phyloP scores from a whole-genome alignment of 2,329 filamentous ascomycete species.

The Rhynchosporium agropyri region DNA sequence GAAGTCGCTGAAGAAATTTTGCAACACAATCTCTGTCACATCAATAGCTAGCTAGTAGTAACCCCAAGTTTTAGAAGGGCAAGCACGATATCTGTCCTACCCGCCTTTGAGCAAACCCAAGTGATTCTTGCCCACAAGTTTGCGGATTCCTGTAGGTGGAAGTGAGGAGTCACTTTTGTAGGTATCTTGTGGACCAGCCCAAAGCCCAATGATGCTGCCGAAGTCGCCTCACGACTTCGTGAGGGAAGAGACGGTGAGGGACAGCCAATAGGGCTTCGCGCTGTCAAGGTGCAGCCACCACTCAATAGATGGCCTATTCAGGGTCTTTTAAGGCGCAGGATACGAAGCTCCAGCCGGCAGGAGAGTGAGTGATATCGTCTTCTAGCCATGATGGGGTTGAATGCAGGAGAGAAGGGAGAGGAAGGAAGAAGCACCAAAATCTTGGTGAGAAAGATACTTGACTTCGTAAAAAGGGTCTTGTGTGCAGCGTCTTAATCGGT shows the following conservation, averaged over 20 bases:
- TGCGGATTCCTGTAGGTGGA: neutral
- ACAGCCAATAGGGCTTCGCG: conserved; percentile 5
- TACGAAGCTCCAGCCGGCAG: conserved; percentile 12
- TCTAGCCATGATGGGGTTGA: conserved; percentile 4
- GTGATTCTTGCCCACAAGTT: neutral
- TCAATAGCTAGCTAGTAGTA: neutral
- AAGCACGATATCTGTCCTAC: neutral
- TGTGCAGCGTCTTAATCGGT: conserved; percentile 4
- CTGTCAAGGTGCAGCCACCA: conserved; percentile 11
- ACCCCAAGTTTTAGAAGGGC: conserved; percentile 12
- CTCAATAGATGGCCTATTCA: conserved; percentile 1
- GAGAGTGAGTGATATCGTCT: neutral
- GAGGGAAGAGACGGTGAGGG: conserved; percentile 15
- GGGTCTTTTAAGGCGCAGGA: conserved; percentile 8
- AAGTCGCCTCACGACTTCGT: conserved; percentile 20
- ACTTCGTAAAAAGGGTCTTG: neutral
- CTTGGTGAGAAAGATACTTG: neutral
- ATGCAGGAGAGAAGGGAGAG: neutral
- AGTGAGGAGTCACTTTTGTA: conserved; percentile 10
- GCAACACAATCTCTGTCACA: conserved; percentile 7
- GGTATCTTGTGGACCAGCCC: neutral
- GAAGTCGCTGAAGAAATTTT: neutral
- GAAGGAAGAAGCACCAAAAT: too few species aligned
- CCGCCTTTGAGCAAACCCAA: neutral
- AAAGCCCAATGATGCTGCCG: conserved; percentile 12